Percentiles rank a stretch among this genome's conserved stretches.
These are phyloP conservation scores for Thuidium tamariscinum DNA, from an alignment of 225 moss, liverwort and hornwort genomes.

Conservation along the genomic window DNA sequence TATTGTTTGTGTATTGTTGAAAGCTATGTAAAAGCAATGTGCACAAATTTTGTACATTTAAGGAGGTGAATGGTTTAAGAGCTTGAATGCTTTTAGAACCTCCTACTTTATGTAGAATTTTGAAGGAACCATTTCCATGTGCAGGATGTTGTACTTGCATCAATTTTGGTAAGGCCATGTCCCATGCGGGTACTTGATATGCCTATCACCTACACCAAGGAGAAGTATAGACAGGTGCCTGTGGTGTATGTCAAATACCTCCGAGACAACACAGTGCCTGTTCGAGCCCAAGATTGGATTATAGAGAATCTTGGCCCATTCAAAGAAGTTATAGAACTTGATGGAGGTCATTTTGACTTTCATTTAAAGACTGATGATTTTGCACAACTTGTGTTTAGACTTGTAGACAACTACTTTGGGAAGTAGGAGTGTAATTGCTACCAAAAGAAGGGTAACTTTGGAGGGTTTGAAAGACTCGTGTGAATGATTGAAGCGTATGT, in stretches of 20 bases:
- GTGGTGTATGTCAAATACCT: neutral
- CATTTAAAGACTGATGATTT: neutral
- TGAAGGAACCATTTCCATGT: neutral
- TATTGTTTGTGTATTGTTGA: no score
- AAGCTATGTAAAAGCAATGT: no score
- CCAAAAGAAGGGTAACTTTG: neutral
- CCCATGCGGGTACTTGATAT: neutral
- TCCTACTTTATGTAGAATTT: no score
- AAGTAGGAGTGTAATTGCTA: neutral
- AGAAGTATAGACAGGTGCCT: neutral
- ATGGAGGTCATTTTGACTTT: neutral
- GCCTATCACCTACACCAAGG: neutral
- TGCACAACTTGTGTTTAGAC: neutral
- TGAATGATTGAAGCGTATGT: fast-evolving
- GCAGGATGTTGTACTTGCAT: neutral
- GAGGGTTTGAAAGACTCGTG: fast-evolving
- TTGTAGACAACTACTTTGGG: neutral
- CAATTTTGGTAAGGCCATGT: neutral
- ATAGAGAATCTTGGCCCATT: neutral
- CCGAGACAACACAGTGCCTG: neutral
- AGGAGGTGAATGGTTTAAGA: no score
- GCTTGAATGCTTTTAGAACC: no score
- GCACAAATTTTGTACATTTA: no score
- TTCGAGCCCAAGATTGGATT: neutral
- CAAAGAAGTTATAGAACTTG: neutral